Base-by-base conservation (phyloP, 768 basidiomycete genomes). In the Gyrodon lividus region DNA sequence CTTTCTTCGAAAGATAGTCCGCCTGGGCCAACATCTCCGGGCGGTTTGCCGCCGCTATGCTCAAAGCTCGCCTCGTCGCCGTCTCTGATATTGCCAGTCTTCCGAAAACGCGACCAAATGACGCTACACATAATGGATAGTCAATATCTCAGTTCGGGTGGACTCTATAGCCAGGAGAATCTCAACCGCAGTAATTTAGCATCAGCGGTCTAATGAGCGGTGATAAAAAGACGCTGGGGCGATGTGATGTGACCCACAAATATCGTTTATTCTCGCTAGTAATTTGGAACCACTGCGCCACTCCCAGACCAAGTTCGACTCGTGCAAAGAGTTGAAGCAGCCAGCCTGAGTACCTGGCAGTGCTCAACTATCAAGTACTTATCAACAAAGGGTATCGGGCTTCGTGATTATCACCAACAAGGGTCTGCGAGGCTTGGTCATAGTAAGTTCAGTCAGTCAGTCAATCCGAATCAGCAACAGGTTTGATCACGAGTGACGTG, bases 1-100 rank as follows among this genome's bases (percentile, higher is more conserved):
- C 79, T 76, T 71, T 83, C 81, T 39, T 78, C 77, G 38, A 78
- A 72, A 0, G 77, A 72, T 45, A 81, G 62, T 43, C 67, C 76
- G 33, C 76, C 77, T 5, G 75, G 75, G 22, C 74, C 57, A 9
- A 57, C 59, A 1, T 66, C 58, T 16, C 61, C 59, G 1, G 37
- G 53, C 0, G 54, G 46, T 2, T 58, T 48, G 31, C 55, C 52
- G 5, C 8, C 38, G 30, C 12, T 41, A 20, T 44, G 24, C 3
- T 52, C 44, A 7, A 31, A 38, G 6, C 28, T 46, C 8, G 47
- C 44, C n/a, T 37, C 22, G 20, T 51, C 52, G 4, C 22, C 28
- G 13, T 46, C 40, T 0, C n/a, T 43, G 10, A 17, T 10, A 6
- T 42, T 24, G 39, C 8, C 40, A 19, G 20, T 17, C 47, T 43